Evolutionary conservation across 805 yeast species (phyloP).

Genomic region (Pichia rugopelliculosa): DNA sequence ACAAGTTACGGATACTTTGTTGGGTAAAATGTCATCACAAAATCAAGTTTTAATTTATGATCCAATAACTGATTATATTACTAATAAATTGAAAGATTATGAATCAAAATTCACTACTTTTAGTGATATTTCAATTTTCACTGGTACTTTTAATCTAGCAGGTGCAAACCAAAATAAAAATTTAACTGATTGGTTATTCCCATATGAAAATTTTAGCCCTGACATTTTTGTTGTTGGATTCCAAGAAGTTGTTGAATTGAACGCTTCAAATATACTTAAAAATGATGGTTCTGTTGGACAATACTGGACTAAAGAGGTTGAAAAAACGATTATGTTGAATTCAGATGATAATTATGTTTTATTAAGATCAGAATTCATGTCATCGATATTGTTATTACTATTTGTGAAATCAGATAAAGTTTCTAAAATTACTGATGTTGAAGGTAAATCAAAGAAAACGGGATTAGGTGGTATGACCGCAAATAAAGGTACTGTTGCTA

Average conservation of each 20-base stretch:
- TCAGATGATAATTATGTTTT: slow-evolving; percentile 43
- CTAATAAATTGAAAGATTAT: slow-evolving; percentile 45
- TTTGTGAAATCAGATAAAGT: slow-evolving; percentile 48
- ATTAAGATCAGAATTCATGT: slow-evolving; percentile 67
- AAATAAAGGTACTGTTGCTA: slow-evolving; percentile 94
- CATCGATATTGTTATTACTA: slow-evolving; percentile 57
- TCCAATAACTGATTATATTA: slow-evolving; percentile 83
- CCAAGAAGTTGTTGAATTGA: slow-evolving; percentile 89
- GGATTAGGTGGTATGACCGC: slow-evolving; percentile 97
- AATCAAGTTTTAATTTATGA: slow-evolving; percentile 69
- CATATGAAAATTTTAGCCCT: slow-evolving; percentile 51
- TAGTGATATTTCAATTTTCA: slow-evolving; percentile 55
- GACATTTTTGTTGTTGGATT: slow-evolving; percentile 85
- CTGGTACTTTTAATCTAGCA: slow-evolving; percentile 84
- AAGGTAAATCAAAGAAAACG: slow-evolving; percentile 91
- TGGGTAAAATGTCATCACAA: slow-evolving; percentile 76
- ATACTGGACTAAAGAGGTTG: slow-evolving; percentile 71
- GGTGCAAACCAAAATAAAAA: slow-evolving; percentile 58
- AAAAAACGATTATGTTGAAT: slow-evolving; percentile 46
- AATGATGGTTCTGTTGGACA: slow-evolving; percentile 74
- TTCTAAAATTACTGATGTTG: slow-evolving; percentile 63
- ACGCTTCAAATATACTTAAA: slow-evolving; percentile 82
- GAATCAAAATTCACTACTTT: slow-evolving; percentile 51
- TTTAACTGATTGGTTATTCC: slow-evolving; percentile 75
- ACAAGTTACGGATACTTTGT: slow-evolving; percentile 74